phyloP scores from a whole-genome alignment of 306 rosid genomes.

The Acacia acuminata region DNA sequence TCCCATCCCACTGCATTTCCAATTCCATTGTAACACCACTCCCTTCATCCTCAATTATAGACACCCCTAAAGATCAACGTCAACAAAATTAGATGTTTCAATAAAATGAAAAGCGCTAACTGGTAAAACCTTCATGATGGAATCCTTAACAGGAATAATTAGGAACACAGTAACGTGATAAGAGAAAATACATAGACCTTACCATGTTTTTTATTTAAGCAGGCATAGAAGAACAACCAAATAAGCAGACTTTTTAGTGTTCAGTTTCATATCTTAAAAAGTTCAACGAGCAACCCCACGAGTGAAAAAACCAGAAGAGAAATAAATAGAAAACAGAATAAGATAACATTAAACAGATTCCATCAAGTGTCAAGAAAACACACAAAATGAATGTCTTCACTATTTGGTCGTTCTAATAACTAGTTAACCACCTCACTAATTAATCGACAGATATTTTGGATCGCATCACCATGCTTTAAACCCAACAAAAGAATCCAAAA shows the following conservation, averaged over 20 bases:
- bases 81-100: conserved; percentile 37
- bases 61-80: conserved; percentile 60
- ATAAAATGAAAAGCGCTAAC: conserved; percentile 12
- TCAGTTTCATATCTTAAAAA: neutral
- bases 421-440: neutral
- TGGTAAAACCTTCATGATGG: conserved; percentile 17
- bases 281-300: neutral
- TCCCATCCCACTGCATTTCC: conserved; percentile 99
- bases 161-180: neutral
- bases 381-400: neutral
- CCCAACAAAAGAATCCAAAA: neutral
- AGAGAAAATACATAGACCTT: conserved; percentile 4
- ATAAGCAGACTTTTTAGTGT: neutral
- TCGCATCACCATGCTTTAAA: neutral
- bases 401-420: neutral
- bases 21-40: conserved; percentile 82
- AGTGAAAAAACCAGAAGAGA: neutral
- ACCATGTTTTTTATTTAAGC: neutral
- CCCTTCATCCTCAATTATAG: conserved; percentile 74
- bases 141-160: neutral
- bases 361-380: neutral
- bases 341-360: neutral
- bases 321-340: neutral
- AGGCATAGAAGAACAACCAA: conserved; percentile 7
- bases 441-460: neutral